Conservation (phyloP, 495 filamentous ascomycete species). For the Lasiosphaeria miniovina region DNA sequence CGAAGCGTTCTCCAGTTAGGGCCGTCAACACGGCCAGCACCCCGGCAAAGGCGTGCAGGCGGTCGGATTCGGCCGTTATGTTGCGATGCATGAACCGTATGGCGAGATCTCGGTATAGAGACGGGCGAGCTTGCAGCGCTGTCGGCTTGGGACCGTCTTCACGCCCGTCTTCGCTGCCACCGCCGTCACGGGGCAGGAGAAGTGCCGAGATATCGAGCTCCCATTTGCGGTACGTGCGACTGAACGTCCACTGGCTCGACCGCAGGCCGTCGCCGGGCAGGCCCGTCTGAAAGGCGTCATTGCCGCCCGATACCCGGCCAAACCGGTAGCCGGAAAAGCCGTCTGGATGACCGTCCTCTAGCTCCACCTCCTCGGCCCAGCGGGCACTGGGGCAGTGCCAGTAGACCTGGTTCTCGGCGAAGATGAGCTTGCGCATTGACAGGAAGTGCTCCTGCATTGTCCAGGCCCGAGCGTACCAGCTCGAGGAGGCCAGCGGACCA, state of each 20-base stretch:
- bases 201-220: not conserved
- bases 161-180: not conserved
- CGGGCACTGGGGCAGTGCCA: not conserved
- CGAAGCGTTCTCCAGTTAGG: not conserved
- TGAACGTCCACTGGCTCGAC: not conserved
- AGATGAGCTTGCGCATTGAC: not conserved
- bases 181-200: not conserved
- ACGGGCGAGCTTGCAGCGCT: not conserved
- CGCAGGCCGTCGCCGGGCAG: not conserved
- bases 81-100: not conserved
- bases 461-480: not conserved
- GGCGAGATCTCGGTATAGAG: not conserved
- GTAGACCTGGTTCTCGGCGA: not conserved
- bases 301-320: not conserved
- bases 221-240: not conserved
- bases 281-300: not conserved
- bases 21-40: not conserved
- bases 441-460: not conserved
- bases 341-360: not conserved
- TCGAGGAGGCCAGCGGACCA: not conserved
- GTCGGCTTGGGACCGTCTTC: not conserved
- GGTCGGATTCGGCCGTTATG: not conserved
- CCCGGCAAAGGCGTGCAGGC: not conserved
- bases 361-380: not conserved
- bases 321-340: not conserved